Evolutionary conservation across 2,329 filamentous ascomycete genomes (phyloP).

Genomic region (Neofusicoccum umdonicola): DNA sequence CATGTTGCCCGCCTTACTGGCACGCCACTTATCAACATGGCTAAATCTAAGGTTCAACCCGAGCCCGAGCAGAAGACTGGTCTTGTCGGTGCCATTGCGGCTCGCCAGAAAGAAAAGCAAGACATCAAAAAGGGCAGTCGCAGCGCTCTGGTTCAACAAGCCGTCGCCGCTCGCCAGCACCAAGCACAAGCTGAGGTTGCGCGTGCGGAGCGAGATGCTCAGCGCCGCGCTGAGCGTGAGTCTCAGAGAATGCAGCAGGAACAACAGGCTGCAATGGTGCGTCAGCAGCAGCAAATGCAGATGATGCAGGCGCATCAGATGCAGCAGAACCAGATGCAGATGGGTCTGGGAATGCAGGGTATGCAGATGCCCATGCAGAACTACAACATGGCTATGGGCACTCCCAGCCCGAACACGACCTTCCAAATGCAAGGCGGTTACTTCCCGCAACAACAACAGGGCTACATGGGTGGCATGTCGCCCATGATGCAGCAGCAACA

Average conservation of each 20-base stretch:
- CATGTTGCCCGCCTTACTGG: slow-evolving; percentile 81
- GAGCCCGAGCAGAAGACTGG: slow-evolving; percentile 48
- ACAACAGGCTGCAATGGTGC: slow-evolving; percentile 18
- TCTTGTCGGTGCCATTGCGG: slow-evolving; percentile 75
- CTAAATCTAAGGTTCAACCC: slow-evolving; percentile 44
- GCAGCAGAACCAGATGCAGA: slow-evolving; percentile 12
- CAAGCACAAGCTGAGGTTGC: slow-evolving; percentile 52
- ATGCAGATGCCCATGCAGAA: slow-evolving; percentile 16
- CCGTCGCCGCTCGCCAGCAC: slow-evolving; percentile 57
- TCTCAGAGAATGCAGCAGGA: slow-evolving; percentile 31
- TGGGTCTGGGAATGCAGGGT: slow-evolving; percentile 10
- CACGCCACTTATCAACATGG: slow-evolving; percentile 69
- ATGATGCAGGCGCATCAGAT: slow-evolving; percentile 15
- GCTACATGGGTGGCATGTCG: not conserved
- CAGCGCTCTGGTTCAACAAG: slow-evolving; percentile 69
- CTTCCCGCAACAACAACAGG: not conserved
- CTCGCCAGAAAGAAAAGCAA: slow-evolving; percentile 73
- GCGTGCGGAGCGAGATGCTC: slow-evolving; percentile 38
- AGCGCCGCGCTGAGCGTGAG: slow-evolving; percentile 28
- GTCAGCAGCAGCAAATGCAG: slow-evolving; percentile 20
- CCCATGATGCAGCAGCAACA: not conserved
- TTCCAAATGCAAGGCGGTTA: slow-evolving; percentile 12
- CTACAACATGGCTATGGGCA: slow-evolving; percentile 3
- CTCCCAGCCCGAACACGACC: not conserved
- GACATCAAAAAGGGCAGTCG: slow-evolving; percentile 66